Evolutionary conservation across 805 yeast species (phyloP).

Genomic region (Candida gorgasii): DNA sequence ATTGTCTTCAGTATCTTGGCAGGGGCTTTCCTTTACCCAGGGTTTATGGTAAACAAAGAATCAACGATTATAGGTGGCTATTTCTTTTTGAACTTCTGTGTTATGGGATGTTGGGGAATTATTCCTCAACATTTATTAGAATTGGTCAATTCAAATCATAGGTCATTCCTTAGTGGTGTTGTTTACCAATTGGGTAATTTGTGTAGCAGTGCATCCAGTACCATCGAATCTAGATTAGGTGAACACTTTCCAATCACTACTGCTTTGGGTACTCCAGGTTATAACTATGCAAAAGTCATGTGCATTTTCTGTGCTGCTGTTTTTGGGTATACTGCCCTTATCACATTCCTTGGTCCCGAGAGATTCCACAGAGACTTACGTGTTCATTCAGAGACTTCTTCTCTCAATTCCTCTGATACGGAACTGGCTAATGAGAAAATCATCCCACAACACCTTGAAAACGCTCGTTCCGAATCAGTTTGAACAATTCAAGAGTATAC

Average conservation of each 20-base stretch:
- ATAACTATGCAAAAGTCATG: conserved; percentile 56
- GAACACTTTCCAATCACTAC: conserved; percentile 52
- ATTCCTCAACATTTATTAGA: conserved; percentile 65
- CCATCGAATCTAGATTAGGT: conserved; percentile 68
- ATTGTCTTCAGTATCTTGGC: conserved; percentile 52
- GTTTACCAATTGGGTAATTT: conserved; percentile 74
- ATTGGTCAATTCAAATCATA: conserved; percentile 50
- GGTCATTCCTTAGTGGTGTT: conserved; percentile 62
- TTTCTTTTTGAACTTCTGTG: conserved; percentile 45
- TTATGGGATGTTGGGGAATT: conserved; percentile 77
- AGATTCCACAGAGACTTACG: conserved; percentile 15
- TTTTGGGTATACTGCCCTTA: conserved; percentile 12
- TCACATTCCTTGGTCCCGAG: conserved; percentile 15
- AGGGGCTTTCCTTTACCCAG: conserved; percentile 64
- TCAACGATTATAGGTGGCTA: conserved; percentile 60
- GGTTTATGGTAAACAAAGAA: conserved; percentile 45
- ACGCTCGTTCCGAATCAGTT: background rate
- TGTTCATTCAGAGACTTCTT: conserved; percentile 2
- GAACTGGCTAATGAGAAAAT: background rate
- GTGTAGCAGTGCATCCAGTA: conserved; percentile 68
- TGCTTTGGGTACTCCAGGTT: conserved; percentile 23
- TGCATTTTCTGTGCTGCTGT: conserved; percentile 17
- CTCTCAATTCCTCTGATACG: background rate
- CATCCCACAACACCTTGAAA: background rate
- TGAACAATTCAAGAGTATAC: background rate